phyloP scores from a whole-genome alignment of 2,329 filamentous ascomycete genomes.

The Thelonectria olida region DNA sequence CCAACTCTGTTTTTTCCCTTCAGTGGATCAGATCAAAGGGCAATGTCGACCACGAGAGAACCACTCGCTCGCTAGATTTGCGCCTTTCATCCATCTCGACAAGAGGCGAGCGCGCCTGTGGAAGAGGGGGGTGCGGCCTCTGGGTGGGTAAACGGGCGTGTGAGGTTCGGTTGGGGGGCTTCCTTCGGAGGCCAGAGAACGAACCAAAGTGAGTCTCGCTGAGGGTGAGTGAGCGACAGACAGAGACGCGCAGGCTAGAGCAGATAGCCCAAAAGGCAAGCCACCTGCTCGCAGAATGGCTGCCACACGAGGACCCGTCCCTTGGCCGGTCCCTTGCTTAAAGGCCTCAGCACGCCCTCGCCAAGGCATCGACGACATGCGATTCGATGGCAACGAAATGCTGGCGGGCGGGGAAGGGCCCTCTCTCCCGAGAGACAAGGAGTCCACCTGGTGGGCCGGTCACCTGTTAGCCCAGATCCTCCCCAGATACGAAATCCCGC shows the following conservation, averaged over 20 bases:
- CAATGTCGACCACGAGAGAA: constrained; percentile 17
- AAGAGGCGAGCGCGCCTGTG: background rate
- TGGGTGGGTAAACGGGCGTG: constrained; percentile 8
- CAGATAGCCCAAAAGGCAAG: constrained; percentile 31
- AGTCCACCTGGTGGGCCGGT: constrained; percentile 36
- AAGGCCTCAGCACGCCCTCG: constrained; percentile 17
- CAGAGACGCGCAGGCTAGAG: constrained; percentile 32
- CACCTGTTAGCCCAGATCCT: constrained; percentile 41
- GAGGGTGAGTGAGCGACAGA: background rate
- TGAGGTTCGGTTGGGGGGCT: constrained; percentile 12
- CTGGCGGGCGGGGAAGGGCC: constrained; percentile 25
- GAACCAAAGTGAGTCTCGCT: constrained; percentile 6
- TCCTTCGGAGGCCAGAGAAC: constrained; percentile 20
- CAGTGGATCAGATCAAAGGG: constrained; percentile 19
- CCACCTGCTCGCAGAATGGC: constrained; percentile 33
- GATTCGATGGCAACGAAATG: constrained; percentile 34
- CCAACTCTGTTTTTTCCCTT: constrained; percentile 19
- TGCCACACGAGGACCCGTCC: constrained; percentile 33
- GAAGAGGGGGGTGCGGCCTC: constrained; percentile 10
- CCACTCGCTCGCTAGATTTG: constrained; percentile 7
- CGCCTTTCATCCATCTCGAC: constrained; percentile 3
- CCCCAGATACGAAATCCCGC: constrained; percentile 37
- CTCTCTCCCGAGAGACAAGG: constrained; percentile 31
- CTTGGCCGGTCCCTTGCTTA: constrained; percentile 18
- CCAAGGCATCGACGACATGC: constrained; percentile 31